Conservation (phyloP, 306 rosid genomes). For the Vigna nakashimae region DNA sequence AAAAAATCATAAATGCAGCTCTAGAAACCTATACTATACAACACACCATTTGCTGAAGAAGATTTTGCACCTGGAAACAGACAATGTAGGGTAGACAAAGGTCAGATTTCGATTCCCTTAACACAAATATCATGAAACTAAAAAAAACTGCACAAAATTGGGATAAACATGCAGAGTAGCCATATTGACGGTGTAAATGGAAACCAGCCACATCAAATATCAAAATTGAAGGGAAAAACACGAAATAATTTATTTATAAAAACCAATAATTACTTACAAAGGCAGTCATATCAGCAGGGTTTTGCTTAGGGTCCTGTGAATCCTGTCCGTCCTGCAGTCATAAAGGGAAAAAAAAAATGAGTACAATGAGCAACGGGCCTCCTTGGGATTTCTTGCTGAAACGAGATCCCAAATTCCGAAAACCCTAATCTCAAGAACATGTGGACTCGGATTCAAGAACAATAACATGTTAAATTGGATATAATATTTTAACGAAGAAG, state of each 20-base stretch:
- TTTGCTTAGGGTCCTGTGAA: constrained; percentile 81
- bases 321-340: constrained; percentile 78
- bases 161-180: constrained; percentile 1
- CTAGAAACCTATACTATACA: constrained; percentile 28
- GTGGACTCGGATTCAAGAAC: neutral
- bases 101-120: constrained; percentile 30
- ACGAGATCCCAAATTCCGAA: constrained; percentile 21
- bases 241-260: neutral
- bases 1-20: constrained; percentile 36
- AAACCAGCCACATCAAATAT: constrained; percentile 2
- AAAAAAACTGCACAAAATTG: neutral
- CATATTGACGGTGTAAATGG: neutral
- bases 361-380: neutral
- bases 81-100: neutral
- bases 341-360: constrained; percentile 25
- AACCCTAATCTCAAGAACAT: constrained; percentile 50
- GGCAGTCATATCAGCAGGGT: constrained; percentile 95
- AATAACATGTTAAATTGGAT: neutral
- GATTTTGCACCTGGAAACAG: constrained; percentile 85
- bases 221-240: constrained; percentile 23
- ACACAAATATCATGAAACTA: constrained; percentile 27
- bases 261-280: constrained; percentile 69
- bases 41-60: constrained; percentile 99
- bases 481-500: neutral
- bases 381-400: neutral